Evolutionary conservation across 441 rosid species (phyloP).

Genomic region (Populus tomentosa): DNA sequence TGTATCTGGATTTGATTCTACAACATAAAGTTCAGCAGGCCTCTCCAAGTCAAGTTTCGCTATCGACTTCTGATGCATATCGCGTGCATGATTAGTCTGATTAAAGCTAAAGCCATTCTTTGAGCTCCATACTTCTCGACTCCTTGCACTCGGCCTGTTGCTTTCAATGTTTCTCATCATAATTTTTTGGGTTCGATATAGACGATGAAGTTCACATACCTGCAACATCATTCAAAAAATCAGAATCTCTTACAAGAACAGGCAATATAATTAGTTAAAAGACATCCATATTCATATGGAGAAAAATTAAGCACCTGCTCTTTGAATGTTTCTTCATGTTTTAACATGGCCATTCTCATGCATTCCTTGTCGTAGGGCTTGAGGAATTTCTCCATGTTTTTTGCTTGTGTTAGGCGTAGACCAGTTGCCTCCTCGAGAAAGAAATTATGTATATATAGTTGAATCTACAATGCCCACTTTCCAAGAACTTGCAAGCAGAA

Average conservation of each 20-base stretch:
- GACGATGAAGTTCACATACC: constrained; percentile 91
- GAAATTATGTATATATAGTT: neutral
- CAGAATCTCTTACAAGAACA: neutral
- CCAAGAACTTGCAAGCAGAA: constrained; percentile 9
- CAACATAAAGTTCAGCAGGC: constrained; percentile 29
- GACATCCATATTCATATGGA: neutral
- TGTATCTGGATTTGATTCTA: constrained; percentile 24
- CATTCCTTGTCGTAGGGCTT: constrained; percentile 73
- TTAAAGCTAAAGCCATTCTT: constrained; percentile 20
- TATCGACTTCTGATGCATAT: constrained; percentile 19
- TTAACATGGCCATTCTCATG: constrained; percentile 92
- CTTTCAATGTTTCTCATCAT: constrained; percentile 58
- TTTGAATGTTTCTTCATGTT: constrained; percentile 96
- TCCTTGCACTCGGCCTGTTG: constrained; percentile 16
- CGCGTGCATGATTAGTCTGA: constrained; percentile 12
- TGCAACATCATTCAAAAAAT: constrained; percentile 19
- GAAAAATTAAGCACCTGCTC: constrained; percentile 57
- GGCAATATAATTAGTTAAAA: neutral
- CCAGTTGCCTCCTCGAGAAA: neutral
- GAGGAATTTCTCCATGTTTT: constrained; percentile 68
- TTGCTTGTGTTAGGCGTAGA: constrained; percentile 12
- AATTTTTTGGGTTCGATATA: constrained; percentile 73
- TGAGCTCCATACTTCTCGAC: constrained; percentile 19
- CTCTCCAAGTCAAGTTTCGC: constrained; percentile 34
- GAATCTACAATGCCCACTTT: neutral